Evolutionary conservation across 2,329 filamentous ascomycete species (phyloP).

Genomic region (Hymenoscyphus repandus): DNA sequence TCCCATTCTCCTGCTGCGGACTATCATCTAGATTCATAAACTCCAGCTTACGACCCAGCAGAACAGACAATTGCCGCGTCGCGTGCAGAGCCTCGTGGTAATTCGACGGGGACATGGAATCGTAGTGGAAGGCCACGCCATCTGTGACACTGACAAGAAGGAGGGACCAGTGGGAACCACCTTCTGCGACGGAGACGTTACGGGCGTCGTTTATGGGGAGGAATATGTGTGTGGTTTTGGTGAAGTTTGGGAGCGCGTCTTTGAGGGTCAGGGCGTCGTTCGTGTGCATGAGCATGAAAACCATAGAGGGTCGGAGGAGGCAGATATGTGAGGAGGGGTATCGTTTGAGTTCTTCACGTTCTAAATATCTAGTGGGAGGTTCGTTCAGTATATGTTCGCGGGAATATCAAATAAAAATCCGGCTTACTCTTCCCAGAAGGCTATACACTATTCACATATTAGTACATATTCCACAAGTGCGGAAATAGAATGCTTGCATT

Average conservation of each 20-base stretch:
- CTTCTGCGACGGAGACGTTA: constrained; percentile 73
- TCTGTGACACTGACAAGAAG: constrained; percentile 86
- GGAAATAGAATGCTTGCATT: constrained; percentile 57
- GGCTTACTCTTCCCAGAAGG: constrained; percentile 93
- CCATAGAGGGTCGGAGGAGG: constrained; percentile 87
- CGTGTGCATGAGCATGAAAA: constrained; percentile 81
- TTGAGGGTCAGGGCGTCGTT: constrained; percentile 50
- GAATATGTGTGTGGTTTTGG: constrained; percentile 82
- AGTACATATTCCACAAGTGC: constrained; percentile 4
- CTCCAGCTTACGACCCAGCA: constrained; percentile 62
- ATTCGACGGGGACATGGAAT: constrained; percentile 76
- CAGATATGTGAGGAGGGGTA: constrained; percentile 83
- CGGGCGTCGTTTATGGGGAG: constrained; percentile 88
- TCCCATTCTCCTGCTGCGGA: constrained; percentile 87
- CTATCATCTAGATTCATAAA: constrained; percentile 81
- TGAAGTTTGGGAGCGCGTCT: constrained; percentile 75
- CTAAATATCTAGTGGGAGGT: constrained; percentile 58
- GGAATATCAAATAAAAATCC: constrained; percentile 5
- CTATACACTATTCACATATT: constrained; percentile 64
- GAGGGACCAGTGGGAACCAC: constrained; percentile 90
- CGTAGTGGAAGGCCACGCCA: constrained; percentile 93
- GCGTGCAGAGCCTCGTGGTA: constrained; percentile 65
- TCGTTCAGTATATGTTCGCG: constrained; percentile 18
- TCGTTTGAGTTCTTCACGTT: constrained; percentile 76
- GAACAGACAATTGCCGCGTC: constrained; percentile 59